Percentiles rank a stretch among this genome's conserved stretches.
Conservation (phyloP, 2,329 filamentous ascomycete species). For the Curvularia sp. region DNA sequence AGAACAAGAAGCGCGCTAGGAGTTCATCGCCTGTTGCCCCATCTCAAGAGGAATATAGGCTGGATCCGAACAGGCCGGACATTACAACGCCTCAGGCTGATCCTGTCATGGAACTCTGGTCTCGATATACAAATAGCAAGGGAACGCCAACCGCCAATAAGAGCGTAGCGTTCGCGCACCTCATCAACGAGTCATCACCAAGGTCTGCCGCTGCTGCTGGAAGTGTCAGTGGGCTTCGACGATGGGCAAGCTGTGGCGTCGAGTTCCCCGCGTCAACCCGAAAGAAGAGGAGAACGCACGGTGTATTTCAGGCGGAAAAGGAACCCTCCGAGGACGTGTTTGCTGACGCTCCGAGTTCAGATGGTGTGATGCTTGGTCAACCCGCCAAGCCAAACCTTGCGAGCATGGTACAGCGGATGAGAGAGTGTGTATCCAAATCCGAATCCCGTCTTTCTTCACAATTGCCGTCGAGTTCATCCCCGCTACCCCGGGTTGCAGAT, state of each 20-base stretch:
- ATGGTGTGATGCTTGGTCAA: slow-evolving; percentile 37
- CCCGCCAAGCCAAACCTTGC: slow-evolving; percentile 40
- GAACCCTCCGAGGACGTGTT: slow-evolving; percentile 39
- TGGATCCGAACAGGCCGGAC: slow-evolving; percentile 32
- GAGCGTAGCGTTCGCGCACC: slow-evolving; percentile 52
- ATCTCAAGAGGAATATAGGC: slow-evolving; percentile 50
- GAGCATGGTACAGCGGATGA: slow-evolving; percentile 54
- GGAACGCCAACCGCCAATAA: slow-evolving; percentile 48
- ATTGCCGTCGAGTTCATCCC: slow-evolving; percentile 58
- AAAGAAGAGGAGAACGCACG: slow-evolving; percentile 53
- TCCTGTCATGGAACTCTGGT: slow-evolving; percentile 58
- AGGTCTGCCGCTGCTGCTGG: slow-evolving; percentile 55
- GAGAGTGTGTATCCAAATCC: slow-evolving; percentile 52
- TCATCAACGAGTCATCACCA: slow-evolving; percentile 57
- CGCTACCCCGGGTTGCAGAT: slow-evolving; percentile 50
- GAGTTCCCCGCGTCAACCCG: slow-evolving; percentile 55
- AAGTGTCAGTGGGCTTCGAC: slow-evolving; percentile 55
- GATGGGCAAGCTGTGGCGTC: slow-evolving; percentile 60
- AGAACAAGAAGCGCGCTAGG: slow-evolving; percentile 55
- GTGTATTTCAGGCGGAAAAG: slow-evolving; percentile 43
- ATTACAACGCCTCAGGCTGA: slow-evolving; percentile 56
- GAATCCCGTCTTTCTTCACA: slow-evolving; percentile 30
- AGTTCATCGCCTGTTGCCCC: slow-evolving; percentile 56
- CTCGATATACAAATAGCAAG: slow-evolving; percentile 53
- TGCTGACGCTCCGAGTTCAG: slow-evolving; percentile 42